phyloP scores from a whole-genome alignment of 2,329 filamentous ascomycete species.

The Diaporthe longicolla region DNA sequence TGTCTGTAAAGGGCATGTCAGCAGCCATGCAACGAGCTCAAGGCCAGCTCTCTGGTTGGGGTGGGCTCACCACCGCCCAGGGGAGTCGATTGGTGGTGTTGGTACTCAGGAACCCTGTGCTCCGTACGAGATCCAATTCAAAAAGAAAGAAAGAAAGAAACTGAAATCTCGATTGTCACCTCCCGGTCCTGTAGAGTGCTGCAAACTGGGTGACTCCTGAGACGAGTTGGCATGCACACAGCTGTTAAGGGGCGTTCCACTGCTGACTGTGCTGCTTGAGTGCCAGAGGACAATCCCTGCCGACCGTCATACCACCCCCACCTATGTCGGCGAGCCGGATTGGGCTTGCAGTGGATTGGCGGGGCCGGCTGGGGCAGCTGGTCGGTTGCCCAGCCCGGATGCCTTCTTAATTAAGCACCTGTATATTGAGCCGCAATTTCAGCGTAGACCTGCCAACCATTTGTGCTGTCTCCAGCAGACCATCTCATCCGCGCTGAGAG shows the following conservation, averaged over 20 bases:
- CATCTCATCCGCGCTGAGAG: background rate
- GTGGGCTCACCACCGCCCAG: background rate
- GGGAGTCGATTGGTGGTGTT: background rate
- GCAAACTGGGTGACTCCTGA: background rate
- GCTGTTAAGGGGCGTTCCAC: background rate
- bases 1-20: slow-evolving; percentile 11
- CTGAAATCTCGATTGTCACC: no score
- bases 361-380: no score
- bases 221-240: background rate
- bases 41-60: slow-evolving; percentile 1
- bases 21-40: background rate
- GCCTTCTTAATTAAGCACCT: no score
- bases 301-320: background rate
- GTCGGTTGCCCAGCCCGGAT: background rate
- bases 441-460: background rate
- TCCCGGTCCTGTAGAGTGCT: background rate
- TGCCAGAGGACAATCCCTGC: background rate
- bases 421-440: no score
- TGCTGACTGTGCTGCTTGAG: slow-evolving; percentile 3
- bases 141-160: background rate
- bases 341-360: background rate
- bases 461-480: background rate
- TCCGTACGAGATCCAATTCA: background rate
- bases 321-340: background rate
- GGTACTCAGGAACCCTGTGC: background rate